Percentiles rank a stretch among this genome's conserved stretches.
Evolutionary conservation across 805 yeast species (phyloP).

Genomic region (Ogataea polymorpha): DNA sequence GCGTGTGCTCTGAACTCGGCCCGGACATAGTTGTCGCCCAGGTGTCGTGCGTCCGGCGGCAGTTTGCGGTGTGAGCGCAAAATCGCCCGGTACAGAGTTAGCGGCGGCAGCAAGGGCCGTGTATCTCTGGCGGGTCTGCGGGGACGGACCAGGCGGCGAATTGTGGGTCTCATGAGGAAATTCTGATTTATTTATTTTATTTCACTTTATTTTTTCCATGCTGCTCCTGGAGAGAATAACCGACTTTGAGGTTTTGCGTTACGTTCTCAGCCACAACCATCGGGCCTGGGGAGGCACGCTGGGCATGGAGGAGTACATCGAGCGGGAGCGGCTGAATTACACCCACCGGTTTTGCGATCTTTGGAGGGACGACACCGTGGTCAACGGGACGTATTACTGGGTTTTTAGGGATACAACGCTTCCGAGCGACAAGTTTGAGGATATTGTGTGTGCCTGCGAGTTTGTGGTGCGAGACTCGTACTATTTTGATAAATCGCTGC

Average conservation of each 20-base stretch:
- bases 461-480: slow-evolving; percentile 26
- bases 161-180: slow-evolving; percentile 19
- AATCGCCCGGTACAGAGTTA: slow-evolving; percentile 72
- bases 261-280: slow-evolving; percentile 23
- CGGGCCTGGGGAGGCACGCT: slow-evolving; percentile 28
- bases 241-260: slow-evolving; percentile 17
- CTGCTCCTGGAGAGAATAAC: slow-evolving; percentile 19
- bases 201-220: neutral
- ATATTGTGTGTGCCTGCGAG: slow-evolving; percentile 32
- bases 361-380: slow-evolving; percentile 11
- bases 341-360: slow-evolving; percentile 20
- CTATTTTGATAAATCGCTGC: slow-evolving; percentile 7
- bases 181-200: neutral
- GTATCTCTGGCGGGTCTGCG: slow-evolving; percentile 27
- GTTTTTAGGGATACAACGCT: slow-evolving; percentile 22
- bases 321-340: slow-evolving; percentile 23
- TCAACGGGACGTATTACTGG: slow-evolving; percentile 28
- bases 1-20: slow-evolving; percentile 87
- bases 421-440: slow-evolving; percentile 10
- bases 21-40: slow-evolving; percentile 89
- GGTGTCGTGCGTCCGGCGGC: slow-evolving; percentile 64
- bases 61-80: slow-evolving; percentile 74
- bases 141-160: slow-evolving; percentile 34
- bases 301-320: slow-evolving; percentile 20
- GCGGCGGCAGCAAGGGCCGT: slow-evolving; percentile 72